Base-by-base conservation (phyloP, 306 rosid genomes). In the Citrullus amarus region DNA sequence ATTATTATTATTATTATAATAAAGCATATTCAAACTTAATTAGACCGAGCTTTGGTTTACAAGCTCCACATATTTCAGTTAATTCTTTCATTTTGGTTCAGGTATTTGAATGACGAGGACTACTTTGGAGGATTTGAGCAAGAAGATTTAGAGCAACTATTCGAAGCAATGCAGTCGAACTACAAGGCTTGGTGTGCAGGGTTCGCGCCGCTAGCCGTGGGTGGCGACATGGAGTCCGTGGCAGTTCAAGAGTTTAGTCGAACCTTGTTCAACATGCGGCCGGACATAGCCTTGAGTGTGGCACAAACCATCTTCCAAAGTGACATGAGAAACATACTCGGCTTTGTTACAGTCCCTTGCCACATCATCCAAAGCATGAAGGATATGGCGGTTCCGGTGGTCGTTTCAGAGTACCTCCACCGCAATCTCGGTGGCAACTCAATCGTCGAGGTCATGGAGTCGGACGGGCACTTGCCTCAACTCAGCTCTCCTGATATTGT, bases 161-260 rank as follows among this genome's bases (percentile, higher is more conserved):
- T 91, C 79, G 75, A 84, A 9, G 98, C 93, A 1, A 93, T 93
- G 79, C 68, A 81, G 36, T 79, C 89, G 25, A 93, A 93, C 78
- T 89, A 89, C 90, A 87, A 93, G 82, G 95, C 98, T 1, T 93
- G 98, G 98, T 93, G 98, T 67, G 73, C 76, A 0, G 98, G 98
- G 0, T 93, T 91, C 28, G 98, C 98, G 0, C 98, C 98, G 0
- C 71, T 93, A 4, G 90, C 89, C 0, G 96, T 93, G 1, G 96
- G 98, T 0, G 98, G 98, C 0, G 98, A 93, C 85, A 81, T 93
- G 98, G 98, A 91, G 1, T 93, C 93, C 4, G 88, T 88, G 58
- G 95, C 93, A 10, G 93, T 91, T 36, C 98, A 93, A 54, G 98
- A 93, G 78, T 93, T 93, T 39, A 93, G 98, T 60, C 80, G 98